Conservation (phyloP, 495 filamentous ascomycete genomes). For the Penicillium macrosclerotiorum region DNA sequence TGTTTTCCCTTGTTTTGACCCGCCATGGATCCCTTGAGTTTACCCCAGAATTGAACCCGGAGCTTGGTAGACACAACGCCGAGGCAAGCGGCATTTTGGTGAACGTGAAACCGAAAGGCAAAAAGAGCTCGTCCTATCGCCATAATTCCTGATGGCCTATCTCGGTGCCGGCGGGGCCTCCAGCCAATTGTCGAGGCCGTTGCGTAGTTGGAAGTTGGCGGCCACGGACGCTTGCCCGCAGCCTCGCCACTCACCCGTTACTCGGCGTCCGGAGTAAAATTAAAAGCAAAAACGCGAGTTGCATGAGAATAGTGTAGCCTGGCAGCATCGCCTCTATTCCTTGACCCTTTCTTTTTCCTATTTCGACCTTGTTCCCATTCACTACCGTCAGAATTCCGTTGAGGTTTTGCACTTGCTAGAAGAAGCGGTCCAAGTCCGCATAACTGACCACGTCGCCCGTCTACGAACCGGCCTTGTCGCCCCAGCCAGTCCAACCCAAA, state of each 20-base stretch:
- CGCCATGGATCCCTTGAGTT: too few species aligned
- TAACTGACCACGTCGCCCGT: slow-evolving; percentile 23
- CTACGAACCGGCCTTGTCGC: not conserved
- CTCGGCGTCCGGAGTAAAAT: not conserved
- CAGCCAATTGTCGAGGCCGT: slow-evolving; percentile 6
- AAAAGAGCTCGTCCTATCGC: not conserved
- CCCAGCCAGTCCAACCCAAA: slow-evolving; percentile 7
- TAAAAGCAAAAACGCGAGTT: not conserved
- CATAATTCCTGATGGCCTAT: not conserved
- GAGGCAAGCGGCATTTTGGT: not conserved
- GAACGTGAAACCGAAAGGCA: slow-evolving; percentile 4
- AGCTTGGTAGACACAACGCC: not conserved
- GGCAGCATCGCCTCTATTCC: slow-evolving; percentile 6
- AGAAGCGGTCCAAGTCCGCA: too few species aligned
- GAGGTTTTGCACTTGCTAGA: too few species aligned
- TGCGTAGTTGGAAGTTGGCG: not conserved
- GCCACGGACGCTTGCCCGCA: slow-evolving; percentile 3
- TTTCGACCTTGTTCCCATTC: slow-evolving; percentile 3
- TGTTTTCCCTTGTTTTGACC: slow-evolving; percentile 14
- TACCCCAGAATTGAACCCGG: not conserved
- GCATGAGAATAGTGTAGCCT: slow-evolving; percentile 21
- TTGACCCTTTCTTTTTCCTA: not conserved
- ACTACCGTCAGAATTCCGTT: too few species aligned
- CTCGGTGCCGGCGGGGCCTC: not conserved
- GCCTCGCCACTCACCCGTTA: slow-evolving; percentile 12